Base-by-base conservation (phyloP, 1,284 basidiomycete species). In the Pseudozyma sp. region DNA sequence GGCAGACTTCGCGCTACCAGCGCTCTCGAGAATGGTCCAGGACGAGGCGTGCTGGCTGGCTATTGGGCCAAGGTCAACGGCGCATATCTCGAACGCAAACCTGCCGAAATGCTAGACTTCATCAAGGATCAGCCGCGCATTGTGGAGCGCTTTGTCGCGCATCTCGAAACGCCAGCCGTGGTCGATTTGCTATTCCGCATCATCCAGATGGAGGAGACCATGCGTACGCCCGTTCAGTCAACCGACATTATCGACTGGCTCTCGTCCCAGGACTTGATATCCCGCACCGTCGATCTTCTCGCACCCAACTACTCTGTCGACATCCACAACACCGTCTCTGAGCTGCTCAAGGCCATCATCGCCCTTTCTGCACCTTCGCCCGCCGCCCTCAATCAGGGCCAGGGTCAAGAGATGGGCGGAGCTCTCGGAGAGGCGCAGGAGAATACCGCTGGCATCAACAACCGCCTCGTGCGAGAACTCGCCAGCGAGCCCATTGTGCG, bases 291-390 rank as follows among this genome's bases (percentile, higher is more conserved):
- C 64, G 90, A 90, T 74, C 88, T 95, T 19, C 89, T 98, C 16
- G 92, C 94, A 0, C 94, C 97, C 0, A 85, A 88, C 10, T 87
- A 93, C 66, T 89, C 90, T 10, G 87, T 90, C 17, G 91, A 94
- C 68, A 90, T 92, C 63, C 96, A 99, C 85, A 89, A 90, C 31
- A 91, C 94, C 50, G 93, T 94, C 34, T 89, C 94, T 1, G 97
- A 99, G 70, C 89, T 98, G 53, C 90, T 99, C 81, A 97, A 97
- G 85, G 92, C 92, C 57, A 94, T 98, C 76, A 94, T 99, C 75
- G 92, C 94, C 29, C 92, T 98, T 87, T 93, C 94, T 17, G 92
- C 94, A 1, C 94, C 94, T 4, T 92, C 94, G 2, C 92, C 93
- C 3, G 90, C 90, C 77, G 86, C 40, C 79, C 86, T 81, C 63